Base-by-base conservation (phyloP, 2,329 filamentous ascomycete species). In the Talaromyces atroroseus region DNA sequence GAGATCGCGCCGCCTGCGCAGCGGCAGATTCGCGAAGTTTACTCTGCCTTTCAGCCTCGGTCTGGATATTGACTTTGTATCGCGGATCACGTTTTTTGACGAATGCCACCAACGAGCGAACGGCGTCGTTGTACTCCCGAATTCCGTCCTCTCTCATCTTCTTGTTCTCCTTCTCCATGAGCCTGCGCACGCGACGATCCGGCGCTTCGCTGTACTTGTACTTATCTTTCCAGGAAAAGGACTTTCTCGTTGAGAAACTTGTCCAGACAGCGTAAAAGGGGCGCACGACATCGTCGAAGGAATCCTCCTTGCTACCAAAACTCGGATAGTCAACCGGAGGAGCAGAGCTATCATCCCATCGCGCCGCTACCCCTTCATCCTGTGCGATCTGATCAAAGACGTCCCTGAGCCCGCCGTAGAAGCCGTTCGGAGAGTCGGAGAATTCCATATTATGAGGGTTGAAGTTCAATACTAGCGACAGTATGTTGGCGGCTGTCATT, bases 121-220 rank as follows among this genome's bases (percentile, higher is more conserved):
- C 90, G 2, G 91, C 88, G 59, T 96, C 91, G 71, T 96, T 97
- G 76, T 96, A 97, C 62, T 96, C 89, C 56, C 87, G 83, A 11
- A 88, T 83, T 2, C 85, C 90, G 53, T 92, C 88, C 20, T 96
- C 92, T 52, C 94, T 83, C 23, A 87, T 74, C 61, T 88, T 88
- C 64, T 86, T 89, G 71, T 99, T 99, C 69, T 96, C 92, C 72
- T 96, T 96, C 68, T 97, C 94, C 86, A 97, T 95, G 40, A 90
- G 66, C 32, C 94, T 83, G 52, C 92, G 85, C 16, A 90, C 80
- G 38, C 87, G 83, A 51, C 94, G 85, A 72, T 99, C 92, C 1
- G 91, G 90, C 1, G 91, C 92, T 64, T 96, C 91, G 0, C 88
- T 87, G 20, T 91, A 80, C 50, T 88, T 82, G 73, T 95, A 94